phyloP scores from a whole-genome alignment of 192 early-diverging fungal species.

The Mortierella hygrophila region DNA sequence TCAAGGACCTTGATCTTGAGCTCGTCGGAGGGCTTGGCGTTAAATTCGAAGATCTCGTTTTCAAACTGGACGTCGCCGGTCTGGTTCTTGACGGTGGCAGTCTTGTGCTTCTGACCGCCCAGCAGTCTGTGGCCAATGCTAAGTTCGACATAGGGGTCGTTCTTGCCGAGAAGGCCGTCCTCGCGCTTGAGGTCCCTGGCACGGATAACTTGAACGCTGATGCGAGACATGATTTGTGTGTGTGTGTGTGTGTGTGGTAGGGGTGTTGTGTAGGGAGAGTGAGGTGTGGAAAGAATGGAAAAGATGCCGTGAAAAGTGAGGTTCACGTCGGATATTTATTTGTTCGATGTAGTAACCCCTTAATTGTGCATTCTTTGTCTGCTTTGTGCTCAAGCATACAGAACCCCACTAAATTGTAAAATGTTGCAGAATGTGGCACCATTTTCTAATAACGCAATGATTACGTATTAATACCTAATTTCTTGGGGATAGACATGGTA shows the following conservation, averaged over 20 bases:
- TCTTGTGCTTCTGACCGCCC: constrained; percentile 14
- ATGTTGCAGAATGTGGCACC: too few species aligned
- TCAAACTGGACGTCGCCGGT: constrained; percentile 6
- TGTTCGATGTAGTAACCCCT: background rate
- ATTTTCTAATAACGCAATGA: too few species aligned
- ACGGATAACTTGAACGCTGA: constrained; percentile 10
- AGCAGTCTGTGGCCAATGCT: constrained; percentile 17
- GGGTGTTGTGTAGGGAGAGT: background rate
- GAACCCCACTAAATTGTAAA: too few species aligned
- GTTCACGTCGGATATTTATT: background rate
- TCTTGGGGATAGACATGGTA: too few species aligned
- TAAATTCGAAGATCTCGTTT: constrained; percentile 6
- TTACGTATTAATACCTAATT: too few species aligned
- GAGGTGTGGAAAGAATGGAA: background rate
- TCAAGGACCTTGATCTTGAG: constrained; percentile 21
- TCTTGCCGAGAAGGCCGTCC: constrained; percentile 10
- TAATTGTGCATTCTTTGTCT: background rate
- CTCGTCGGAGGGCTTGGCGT: background rate
- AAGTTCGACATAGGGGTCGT: constrained; percentile 17
- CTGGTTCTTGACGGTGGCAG: constrained; percentile 14
- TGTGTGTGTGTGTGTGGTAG: background rate
- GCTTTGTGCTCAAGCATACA: too few species aligned
- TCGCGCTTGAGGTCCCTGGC: constrained; percentile 24
- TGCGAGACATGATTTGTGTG: background rate
- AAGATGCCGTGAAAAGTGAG: background rate